These are phyloP conservation scores for Thecaphora thlaspeos DNA, from an alignment of 1,284 basidiomycete genomes.

Conservation along the genomic window DNA sequence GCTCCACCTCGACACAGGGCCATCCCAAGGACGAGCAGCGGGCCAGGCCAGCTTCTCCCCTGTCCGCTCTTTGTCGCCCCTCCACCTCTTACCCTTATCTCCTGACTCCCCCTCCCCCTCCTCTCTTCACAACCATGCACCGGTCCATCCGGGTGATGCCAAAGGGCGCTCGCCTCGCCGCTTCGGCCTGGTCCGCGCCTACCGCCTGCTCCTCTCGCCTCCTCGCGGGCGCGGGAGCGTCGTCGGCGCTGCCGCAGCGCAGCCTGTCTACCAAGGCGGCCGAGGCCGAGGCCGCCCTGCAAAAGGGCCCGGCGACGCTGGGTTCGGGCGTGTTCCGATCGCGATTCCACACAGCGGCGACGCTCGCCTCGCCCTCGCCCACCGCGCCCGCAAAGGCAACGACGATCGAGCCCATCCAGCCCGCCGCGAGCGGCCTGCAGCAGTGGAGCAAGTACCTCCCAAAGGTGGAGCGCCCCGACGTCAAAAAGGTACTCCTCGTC, in stretches of 20 bases:
- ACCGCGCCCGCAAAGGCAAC: constrained; percentile 29
- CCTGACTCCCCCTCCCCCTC: no score
- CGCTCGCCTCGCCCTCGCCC: constrained; percentile 28
- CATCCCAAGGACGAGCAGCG: no score
- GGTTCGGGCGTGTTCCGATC: constrained; percentile 28
- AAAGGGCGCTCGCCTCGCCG: not conserved
- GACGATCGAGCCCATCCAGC: constrained; percentile 36
- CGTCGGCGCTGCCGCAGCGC: not conserved
- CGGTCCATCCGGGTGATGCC: not conserved
- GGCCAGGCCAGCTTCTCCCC: no score
- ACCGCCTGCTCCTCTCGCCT: not conserved
- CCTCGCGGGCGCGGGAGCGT: not conserved
- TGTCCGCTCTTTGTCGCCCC: no score
- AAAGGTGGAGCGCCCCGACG: constrained; percentile 65
- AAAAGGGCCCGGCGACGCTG: constrained; percentile 18
- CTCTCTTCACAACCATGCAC: not conserved
- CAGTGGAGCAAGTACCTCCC: constrained; percentile 53
- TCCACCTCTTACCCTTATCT: no score
- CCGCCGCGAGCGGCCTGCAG: constrained; percentile 43
- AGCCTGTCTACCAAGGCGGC: not conserved
- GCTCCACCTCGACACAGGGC: no score
- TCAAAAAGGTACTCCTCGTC: constrained; percentile 93
- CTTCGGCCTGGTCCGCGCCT: not conserved
- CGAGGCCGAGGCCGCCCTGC: not conserved
- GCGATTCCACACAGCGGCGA: constrained; percentile 26